Evolutionary conservation across 179 eudicot species (phyloP), one percentile per base, ranked within the genome.

Genomic region (Spergularia azorica): DNA sequence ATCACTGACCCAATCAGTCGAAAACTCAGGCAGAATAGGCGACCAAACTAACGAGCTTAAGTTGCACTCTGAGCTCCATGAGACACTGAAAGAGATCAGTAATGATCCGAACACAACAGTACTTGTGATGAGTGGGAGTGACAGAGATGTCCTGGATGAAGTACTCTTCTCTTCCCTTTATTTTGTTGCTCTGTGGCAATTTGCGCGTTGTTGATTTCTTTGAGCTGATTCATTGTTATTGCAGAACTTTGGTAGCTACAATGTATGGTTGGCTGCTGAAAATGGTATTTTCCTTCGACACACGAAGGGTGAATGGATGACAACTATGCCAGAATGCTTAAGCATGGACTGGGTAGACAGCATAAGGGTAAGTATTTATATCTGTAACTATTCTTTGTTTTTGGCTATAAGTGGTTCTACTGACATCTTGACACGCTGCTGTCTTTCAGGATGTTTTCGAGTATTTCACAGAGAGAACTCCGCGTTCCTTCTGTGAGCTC

Each of bases 261-360:
- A 87, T 77, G 63, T 92, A 85, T 92, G 97, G 97, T 74, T 92
- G 78, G 97, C 93, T 8, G 97, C 97, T 39, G 97, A 92, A 83
- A 88, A 92, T 75, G 97, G 97, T 74, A 91, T 92, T 90, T 90
- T 89, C 67, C 70, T 92, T 73, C 93, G 96, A 41, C 82, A 69
- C 36, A 87, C 97, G 2, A 84, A 76, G 62, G 92, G 89, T 66
- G 76, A 85, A 15, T 92, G 97, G 97, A 87, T 86, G 88, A 90
- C 93, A n/a, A 89, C 89, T 67, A 85, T 91, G 92, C 95, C 97
- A 11, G 97, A 92, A 78, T 79, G 86, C 78, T 71, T 85, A 48
- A 82, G 87, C 63, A 85, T 92, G 93, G 93, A 92, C 55, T 90
- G 97, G 95, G 88, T 90, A 51, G 92, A 86, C 69, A 92, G 95